Evolutionary conservation across 2,329 filamentous ascomycete species (phyloP).

Genomic region (Trichophyton equinum): DNA sequence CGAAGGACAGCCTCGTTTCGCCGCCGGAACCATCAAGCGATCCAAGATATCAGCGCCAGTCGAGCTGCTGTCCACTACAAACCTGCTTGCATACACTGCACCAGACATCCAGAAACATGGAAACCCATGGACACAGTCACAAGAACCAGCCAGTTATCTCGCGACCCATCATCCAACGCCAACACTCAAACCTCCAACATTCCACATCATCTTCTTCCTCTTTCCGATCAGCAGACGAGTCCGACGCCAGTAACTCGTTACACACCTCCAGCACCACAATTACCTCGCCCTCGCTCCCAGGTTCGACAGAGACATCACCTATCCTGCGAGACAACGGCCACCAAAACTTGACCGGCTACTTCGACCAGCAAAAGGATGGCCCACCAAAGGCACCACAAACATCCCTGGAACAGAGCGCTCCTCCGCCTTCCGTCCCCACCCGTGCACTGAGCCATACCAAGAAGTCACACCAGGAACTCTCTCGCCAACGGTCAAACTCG

Average conservation of each 20-base stretch:
- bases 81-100: constrained; percentile 89
- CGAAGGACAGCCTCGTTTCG: constrained; percentile 34
- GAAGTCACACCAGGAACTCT: constrained; percentile 64
- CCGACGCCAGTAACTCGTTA: constrained; percentile 28
- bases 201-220: constrained; percentile 43
- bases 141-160: constrained; percentile 16
- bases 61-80: constrained; percentile 83
- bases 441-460: constrained; percentile 82
- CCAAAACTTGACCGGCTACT: constrained; percentile 46
- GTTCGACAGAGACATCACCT: constrained; percentile 29
- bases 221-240: constrained; percentile 53
- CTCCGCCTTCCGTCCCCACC: constrained; percentile 61
- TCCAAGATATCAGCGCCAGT: constrained; percentile 68
- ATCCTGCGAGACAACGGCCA: constrained; percentile 30
- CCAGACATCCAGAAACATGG: constrained; percentile 52
- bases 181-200: constrained; percentile 39
- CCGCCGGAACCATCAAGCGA: constrained; percentile 35
- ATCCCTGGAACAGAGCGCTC: constrained; percentile 25
- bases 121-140: constrained; percentile 13
- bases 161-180: constrained; percentile 25
- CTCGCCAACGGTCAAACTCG: constrained; percentile 54
- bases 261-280: constrained; percentile 39
- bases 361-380: constrained; percentile 49
- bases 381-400: constrained; percentile 18
- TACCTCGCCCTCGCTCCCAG: constrained; percentile 34